Evolutionary conservation across 495 filamentous ascomycete species (phyloP), one percentile per base, ranked within the genome.

Genomic region (Thermothielavioides terrestris): DNA sequence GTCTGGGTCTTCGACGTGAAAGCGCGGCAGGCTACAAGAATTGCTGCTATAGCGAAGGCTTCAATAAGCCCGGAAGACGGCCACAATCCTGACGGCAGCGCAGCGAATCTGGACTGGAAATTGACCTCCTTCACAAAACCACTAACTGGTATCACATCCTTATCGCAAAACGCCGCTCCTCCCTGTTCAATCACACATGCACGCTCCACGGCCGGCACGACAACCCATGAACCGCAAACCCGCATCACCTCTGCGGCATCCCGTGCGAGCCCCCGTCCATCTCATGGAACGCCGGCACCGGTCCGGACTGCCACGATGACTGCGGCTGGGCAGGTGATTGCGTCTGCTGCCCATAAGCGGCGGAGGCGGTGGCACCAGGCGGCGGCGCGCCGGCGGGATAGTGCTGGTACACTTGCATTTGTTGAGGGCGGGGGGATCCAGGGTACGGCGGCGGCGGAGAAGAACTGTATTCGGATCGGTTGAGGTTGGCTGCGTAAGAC

Each of bases 241-340:
- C 34, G n/a, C 58, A 27, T 25, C 40, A 15, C 42, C 40, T 21
- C 55, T 46, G 7, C 15, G 14, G 12, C 26, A 21, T 36, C 23
- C 30, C 31, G 42, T 50, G 42, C 31, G 46, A 18, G 0, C 49
- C 55, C 2, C 54, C 60, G 48, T 71, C 68, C 65, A 70, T 67
- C 52, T 74, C 70, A 50, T 74, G 61, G 1, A 55, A 54, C 25
- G 37, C 50, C 31, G 58, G 53, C 37, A 68, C 56, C 12, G 68
- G 70, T 9, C 69, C 65, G 8, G 68, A 59, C 40, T 71, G 70
- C 70, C 68, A 72, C 6, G 55, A 54, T 55, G 58, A 52, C 17
- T 56, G 60, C 30, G 56, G 56, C 15, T 59, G 56, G 39, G 58
- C 60, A 23, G 54, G 50, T 10, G 6, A 39, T 46, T 49, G 15